Evolutionary conservation across 257 asterid genomes (phyloP), one percentile per base, ranked within the genome.

Genomic region (Asclepias syriaca): DNA sequence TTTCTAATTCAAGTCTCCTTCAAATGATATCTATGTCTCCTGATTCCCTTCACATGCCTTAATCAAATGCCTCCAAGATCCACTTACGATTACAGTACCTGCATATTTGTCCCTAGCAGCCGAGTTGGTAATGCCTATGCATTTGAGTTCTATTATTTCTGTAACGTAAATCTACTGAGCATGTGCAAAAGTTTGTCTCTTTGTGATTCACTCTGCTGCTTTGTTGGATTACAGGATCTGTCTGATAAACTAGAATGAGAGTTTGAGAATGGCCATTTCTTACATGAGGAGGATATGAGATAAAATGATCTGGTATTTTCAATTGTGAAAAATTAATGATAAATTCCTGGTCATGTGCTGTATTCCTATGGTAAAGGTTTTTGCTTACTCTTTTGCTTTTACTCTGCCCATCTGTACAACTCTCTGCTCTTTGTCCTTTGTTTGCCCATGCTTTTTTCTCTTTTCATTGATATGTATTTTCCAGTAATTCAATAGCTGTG

Each of bases 1-100:
- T 87, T 74, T 89, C 96, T 7, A 89, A 89, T 77, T 87, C 96
- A 6, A 89, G 96, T 74, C 88, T 89, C 16, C 96, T 89, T 32
- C 93, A 89, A 67, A 89, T 89, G 96, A 86, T 87, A 79, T 89
- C 96, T 0, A 86, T 87, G 91, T 89, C 94, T 8, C 96, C 93
- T n/a, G 96, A 89, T 78, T 89, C 96, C 34, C 70, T 76, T 58
- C 74, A 84, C 71, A 64, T 83, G 74, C 90, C 90, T 72, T 78
- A 65, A 73, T 61, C 49, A 63, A 63, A 63, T 34, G 46, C 27
- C 49, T 37, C 49, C 46, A 34, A 37, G 49, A 34, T 24, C 49
- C 8, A 16, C 49, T 63, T 37, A 34, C 37, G 49, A n/a, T 37
- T 63, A 16, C 22, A 7, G 32, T 43, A 63, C 21, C 68, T 8